phyloP scores from a whole-genome alignment of 495 filamentous ascomycete genomes.

The Bacidia gigantensis region DNA sequence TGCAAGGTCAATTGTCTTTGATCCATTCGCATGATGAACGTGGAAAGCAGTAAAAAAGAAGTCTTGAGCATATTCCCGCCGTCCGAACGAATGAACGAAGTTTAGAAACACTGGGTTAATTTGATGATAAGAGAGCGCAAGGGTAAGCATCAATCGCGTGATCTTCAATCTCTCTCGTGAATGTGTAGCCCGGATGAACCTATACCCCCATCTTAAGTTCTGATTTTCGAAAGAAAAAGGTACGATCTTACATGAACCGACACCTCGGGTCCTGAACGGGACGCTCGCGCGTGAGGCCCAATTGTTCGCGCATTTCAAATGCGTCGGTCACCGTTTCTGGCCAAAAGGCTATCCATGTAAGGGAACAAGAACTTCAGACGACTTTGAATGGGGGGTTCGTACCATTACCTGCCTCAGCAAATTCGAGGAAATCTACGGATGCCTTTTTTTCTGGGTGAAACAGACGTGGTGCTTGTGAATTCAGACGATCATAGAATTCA shows the following conservation, averaged over 20 bases:
- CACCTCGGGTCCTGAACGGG: not conserved
- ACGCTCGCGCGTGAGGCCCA: not conserved
- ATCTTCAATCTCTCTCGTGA: conserved; percentile 21
- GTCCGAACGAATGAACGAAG: conserved; percentile 31
- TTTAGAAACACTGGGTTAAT: conserved; percentile 31
- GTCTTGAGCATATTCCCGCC: conserved; percentile 25
- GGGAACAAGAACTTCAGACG: too few species aligned
- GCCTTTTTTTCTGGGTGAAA: conserved; percentile 11
- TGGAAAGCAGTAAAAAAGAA: conserved; percentile 22
- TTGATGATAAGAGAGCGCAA: conserved; percentile 30
- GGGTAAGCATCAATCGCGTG: conserved; percentile 24
- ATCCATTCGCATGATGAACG: conserved; percentile 12
- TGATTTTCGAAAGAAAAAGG: not conserved
- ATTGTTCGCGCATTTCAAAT: not conserved
- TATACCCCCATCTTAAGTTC: not conserved
- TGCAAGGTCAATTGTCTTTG: too few species aligned
- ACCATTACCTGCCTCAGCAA: conserved; percentile 8
- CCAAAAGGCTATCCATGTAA: conserved; percentile 1
- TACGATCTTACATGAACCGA: conserved; percentile 4
- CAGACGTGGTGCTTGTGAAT: conserved; percentile 7
- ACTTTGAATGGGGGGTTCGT: not conserved
- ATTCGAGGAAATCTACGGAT: conserved; percentile 14
- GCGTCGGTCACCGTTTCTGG: not conserved
- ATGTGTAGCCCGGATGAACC: conserved; percentile 10
- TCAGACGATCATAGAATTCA: conserved; percentile 7